These are phyloP conservation scores for Rhytidhysteron rufulum DNA, from an alignment of 2,329 filamentous ascomycete species.

Conservation along the genomic window DNA sequence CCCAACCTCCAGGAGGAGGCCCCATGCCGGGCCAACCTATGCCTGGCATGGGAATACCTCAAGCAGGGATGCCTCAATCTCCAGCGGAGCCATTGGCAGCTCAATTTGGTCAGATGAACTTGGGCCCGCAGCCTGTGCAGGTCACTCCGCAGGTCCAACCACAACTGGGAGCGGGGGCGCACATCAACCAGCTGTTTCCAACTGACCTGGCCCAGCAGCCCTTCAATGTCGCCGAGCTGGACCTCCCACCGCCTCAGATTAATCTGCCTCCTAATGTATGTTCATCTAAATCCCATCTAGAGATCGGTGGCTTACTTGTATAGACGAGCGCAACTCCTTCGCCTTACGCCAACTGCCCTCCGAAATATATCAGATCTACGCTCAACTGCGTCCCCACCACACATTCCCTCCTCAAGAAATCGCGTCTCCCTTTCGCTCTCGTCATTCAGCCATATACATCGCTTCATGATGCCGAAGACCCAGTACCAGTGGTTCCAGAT, in stretches of 20 bases:
- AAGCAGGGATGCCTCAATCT: constrained; percentile 31
- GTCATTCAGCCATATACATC: constrained; percentile 94
- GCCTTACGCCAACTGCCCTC: constrained; percentile 82
- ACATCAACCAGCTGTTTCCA: constrained; percentile 84
- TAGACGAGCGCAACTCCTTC: constrained; percentile 89
- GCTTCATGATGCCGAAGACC: constrained; percentile 88
- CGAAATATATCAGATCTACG: constrained; percentile 93
- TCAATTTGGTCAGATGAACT: constrained; percentile 76
- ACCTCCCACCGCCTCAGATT: constrained; percentile 85
- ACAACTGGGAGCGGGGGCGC: constrained; percentile 13
- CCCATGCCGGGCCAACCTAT: constrained; percentile 49
- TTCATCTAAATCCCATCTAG: constrained; percentile 15
- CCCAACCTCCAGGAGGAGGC: constrained; percentile 46
- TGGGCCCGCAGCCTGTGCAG: constrained; percentile 50
- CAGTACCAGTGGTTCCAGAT: constrained; percentile 87
- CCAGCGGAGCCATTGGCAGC: constrained; percentile 69
- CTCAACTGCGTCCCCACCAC: constrained; percentile 92
- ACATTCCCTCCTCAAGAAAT: constrained; percentile 91
- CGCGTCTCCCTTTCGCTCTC: constrained; percentile 88
- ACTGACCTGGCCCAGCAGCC: constrained; percentile 89
- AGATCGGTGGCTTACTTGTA: constrained; percentile 36
- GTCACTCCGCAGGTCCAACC: constrained; percentile 21
- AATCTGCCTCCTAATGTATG: constrained; percentile 87
- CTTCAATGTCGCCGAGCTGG: constrained; percentile 89
- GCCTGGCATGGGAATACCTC: constrained; percentile 36